phyloP scores from a whole-genome alignment of 75 land plant genomes.

The Pseudotsuga menziesii region DNA sequence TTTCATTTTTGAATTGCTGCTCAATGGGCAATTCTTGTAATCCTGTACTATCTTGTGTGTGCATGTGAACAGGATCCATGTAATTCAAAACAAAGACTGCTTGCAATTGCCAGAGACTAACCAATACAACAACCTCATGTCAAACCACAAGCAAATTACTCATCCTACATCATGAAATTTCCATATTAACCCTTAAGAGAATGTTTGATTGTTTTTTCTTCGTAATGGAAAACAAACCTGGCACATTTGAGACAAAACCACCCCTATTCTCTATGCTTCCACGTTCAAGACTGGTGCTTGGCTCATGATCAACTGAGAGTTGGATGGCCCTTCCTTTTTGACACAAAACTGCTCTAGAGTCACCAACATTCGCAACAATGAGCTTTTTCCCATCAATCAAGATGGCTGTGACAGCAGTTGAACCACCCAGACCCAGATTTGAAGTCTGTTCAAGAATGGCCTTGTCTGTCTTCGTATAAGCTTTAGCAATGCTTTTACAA shows the following conservation, averaged over 20 bases:
- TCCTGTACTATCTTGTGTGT: not conserved
- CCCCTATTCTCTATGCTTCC: conserved; percentile 62
- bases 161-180: not conserved
- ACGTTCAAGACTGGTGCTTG: conserved; percentile 50
- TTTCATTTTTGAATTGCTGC: too few species aligned
- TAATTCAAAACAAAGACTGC: not conserved
- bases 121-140: not conserved
- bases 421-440: conserved; percentile 77
- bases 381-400: conserved; percentile 62
- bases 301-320: conserved; percentile 83
- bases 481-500: conserved; percentile 49
- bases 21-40: too few species aligned
- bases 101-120: not conserved
- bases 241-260: conserved; percentile 91
- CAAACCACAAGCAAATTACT: not conserved
- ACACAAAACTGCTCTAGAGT: conserved; percentile 79
- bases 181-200: not conserved
- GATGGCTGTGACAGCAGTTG: conserved; percentile 96
- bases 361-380: conserved; percentile 82
- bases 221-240: conserved; percentile 42
- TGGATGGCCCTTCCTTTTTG: conserved; percentile 54
- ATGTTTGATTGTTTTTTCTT: not conserved
- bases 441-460: conserved; percentile 56
- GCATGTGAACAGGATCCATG: not conserved
- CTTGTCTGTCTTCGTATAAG: conserved; percentile 68